These are phyloP conservation scores for Plenodomus tracheiphilus DNA, from an alignment of 2,329 filamentous ascomycete genomes.

Conservation along the genomic window DNA sequence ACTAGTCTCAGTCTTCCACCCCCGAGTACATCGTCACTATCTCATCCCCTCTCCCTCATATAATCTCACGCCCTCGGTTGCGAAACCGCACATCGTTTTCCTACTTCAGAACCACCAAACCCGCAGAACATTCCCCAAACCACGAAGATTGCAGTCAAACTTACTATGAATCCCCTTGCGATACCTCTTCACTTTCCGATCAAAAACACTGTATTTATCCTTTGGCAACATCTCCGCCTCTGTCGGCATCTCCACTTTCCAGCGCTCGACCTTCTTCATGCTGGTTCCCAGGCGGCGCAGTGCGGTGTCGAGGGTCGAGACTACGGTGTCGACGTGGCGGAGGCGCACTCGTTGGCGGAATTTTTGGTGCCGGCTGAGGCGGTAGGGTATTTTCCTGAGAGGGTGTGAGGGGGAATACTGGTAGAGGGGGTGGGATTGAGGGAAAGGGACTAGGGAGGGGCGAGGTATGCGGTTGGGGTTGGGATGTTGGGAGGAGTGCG, in stretches of 20 bases:
- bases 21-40: no score
- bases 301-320: conserved; percentile 78
- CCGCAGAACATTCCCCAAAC: conserved; percentile 5
- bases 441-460: no score
- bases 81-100: no score
- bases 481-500: conserved; percentile 8
- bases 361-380: conserved; percentile 73
- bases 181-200: conserved; percentile 93
- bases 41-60: not conserved
- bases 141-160: conserved; percentile 45
- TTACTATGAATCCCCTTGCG: conserved; percentile 96
- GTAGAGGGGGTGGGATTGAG: not conserved
- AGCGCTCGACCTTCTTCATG: conserved; percentile 77
- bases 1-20: not conserved
- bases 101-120: no score
- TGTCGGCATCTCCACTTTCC: conserved; percentile 94
- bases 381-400: conserved; percentile 90
- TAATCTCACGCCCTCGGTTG: no score
- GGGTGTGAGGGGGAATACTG: conserved; percentile 8
- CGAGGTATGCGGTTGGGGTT: not conserved
- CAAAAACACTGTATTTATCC: conserved; percentile 98
- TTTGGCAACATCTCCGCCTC: conserved; percentile 93
- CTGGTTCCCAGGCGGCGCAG: conserved; percentile 71
- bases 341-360: conserved; percentile 50
- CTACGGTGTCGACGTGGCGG: conserved; percentile 75